These are phyloP conservation scores for Sechiopsis laciniata DNA, from an alignment of 306 rosid genomes.

Conservation along the genomic window DNA sequence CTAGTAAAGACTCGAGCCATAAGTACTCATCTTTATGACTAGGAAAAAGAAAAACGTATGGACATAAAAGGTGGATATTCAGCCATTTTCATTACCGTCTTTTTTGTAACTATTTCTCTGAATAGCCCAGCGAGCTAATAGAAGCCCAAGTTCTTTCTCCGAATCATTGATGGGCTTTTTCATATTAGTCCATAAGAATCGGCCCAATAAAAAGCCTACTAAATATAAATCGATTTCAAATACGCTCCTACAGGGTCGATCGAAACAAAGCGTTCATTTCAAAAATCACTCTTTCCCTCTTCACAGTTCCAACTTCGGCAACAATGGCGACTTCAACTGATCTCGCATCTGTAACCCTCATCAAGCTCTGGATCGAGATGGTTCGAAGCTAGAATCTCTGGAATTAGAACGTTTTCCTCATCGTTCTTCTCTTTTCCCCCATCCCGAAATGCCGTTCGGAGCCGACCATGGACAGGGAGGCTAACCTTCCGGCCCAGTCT, in stretches of 20 bases:
- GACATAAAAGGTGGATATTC: no score
- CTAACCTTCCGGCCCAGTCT: conserved; percentile 47
- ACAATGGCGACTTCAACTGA: neutral
- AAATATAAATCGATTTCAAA: neutral
- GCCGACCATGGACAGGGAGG: conserved; percentile 83
- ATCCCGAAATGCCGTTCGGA: conserved; percentile 54
- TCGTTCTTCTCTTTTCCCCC: conserved; percentile 16
- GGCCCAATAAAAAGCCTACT: neutral
- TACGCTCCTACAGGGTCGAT: conserved; percentile 15
- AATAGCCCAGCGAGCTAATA: neutral
- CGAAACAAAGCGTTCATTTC: conserved; percentile 2
- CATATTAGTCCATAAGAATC: neutral
- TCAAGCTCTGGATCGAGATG: neutral
- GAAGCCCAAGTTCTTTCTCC: neutral
- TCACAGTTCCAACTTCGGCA: neutral
- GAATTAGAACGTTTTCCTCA: neutral
- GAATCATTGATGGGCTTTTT: neutral
- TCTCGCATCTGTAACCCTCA: neutral
- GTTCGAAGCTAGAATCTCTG: neutral
- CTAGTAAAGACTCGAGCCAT: no score
- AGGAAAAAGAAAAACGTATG: no score
- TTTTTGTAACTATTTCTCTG: no score
- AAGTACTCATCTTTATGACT: no score
- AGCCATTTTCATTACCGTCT: no score
- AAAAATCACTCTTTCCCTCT: conserved; percentile 14